phyloP scores from a whole-genome alignment of 257 asterid species.

The Solanum chmielewskii region DNA sequence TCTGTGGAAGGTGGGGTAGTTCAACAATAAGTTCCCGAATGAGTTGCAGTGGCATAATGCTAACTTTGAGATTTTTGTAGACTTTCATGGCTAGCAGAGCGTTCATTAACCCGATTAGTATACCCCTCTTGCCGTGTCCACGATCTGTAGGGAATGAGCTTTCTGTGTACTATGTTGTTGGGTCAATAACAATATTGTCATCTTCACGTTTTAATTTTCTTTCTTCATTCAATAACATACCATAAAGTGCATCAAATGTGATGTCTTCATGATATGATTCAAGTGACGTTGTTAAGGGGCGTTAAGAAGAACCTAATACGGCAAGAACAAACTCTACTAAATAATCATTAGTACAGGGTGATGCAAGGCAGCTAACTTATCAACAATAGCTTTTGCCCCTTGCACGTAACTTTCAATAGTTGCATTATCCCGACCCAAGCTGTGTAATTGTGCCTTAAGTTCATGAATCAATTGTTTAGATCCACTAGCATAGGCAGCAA shows the following conservation, averaged over 20 bases:
- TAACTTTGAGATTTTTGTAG: not conserved
- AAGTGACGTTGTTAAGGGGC: not conserved
- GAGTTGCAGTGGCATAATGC: not conserved
- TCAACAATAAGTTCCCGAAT: too few relatives aligned
- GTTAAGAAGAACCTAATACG: not conserved
- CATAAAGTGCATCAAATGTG: not conserved
- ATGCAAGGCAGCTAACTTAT: not conserved
- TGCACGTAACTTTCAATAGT: not conserved
- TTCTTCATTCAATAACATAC: not conserved
- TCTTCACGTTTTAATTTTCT: too few relatives aligned
- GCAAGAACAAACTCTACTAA: not conserved
- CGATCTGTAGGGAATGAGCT: not conserved
- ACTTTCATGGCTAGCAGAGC: not conserved
- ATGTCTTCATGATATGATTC: not conserved
- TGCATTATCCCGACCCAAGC: not conserved
- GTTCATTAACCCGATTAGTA: not conserved
- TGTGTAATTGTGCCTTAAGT: not conserved
- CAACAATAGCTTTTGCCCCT: not conserved
- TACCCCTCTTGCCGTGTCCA: accelerated
- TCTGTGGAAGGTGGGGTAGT: not conserved
- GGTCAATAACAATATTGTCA: not conserved
- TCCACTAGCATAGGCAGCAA: not conserved
- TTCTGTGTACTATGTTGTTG: not conserved
- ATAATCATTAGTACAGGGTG: not conserved
- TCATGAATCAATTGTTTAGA: not conserved